A percentile compares a stretch with the other conserved stretches of the same genome.
These are phyloP conservation scores for Aureobasidium sp. DNA, from an alignment of 2,329 filamentous ascomycete genomes.

Conservation along the genomic window DNA sequence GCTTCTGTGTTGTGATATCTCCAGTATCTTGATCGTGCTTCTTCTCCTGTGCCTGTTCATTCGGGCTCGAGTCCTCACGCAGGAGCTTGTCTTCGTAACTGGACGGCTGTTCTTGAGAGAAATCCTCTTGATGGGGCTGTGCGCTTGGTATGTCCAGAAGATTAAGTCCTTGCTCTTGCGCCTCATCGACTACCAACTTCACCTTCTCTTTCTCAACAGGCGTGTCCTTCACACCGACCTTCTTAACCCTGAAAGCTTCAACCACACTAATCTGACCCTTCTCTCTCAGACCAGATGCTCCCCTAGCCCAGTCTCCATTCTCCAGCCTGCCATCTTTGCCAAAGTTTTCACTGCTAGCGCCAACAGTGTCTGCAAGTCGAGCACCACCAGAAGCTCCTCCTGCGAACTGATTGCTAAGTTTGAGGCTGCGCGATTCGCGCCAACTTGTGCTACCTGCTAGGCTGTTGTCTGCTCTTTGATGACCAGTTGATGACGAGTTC, in stretches of 20 bases:
- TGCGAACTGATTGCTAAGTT: constrained; percentile 63
- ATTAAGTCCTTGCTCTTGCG: constrained; percentile 4
- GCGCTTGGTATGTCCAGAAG: constrained; percentile 4
- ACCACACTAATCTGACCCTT: constrained; percentile 39
- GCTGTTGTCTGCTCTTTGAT: constrained; percentile 67
- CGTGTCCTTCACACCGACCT: constrained; percentile 4
- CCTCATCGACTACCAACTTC: constrained; percentile 19
- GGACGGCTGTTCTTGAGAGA: neutral
- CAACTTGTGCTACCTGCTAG: constrained; percentile 59
- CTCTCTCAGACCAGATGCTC: constrained; percentile 42
- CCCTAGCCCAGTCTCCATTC: constrained; percentile 47
- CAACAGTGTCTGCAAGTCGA: constrained; percentile 58
- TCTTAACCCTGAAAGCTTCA: constrained; percentile 24
- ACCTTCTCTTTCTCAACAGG: constrained; percentile 18
- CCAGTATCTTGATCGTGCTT: neutral
- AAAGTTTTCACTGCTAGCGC: constrained; percentile 54
- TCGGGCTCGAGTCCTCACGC: neutral
- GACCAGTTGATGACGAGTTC: constrained; percentile 85
- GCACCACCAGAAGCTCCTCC: constrained; percentile 47
- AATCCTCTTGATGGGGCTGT: neutral
- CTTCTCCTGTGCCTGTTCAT: neutral
- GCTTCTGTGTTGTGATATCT: neutral
- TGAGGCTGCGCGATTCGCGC: constrained; percentile 62
- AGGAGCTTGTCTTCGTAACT: neutral
- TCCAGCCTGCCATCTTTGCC: constrained; percentile 43